Evolutionary conservation across 306 rosid genomes (phyloP), one percentile per base, ranked within the genome.

Genomic region (Fragaria nilgerrensis): DNA sequence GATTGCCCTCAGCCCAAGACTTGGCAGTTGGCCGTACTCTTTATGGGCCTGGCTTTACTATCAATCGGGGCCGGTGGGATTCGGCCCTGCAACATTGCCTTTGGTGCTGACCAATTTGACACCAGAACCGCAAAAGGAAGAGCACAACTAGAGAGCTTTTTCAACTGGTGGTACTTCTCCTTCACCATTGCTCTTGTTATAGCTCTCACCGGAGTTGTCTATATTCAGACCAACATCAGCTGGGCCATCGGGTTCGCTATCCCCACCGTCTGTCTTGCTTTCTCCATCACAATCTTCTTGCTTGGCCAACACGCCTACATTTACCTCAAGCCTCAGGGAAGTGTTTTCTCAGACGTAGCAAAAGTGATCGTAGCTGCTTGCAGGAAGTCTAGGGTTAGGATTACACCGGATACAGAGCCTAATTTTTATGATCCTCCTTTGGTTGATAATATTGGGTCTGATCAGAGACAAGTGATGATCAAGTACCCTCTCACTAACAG

Each of bases 161-260:
- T 88, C 85, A 90, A 91, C 48, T 90, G 96, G 96, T 91, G 98
- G 98, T 94, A 94, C 81, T 87, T 94, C 84, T 71, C 87, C 50
- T 90, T 94, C 75, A 90, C 92, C 45, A n/a, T 87, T 67, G 91
- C 97, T 32, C 88, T 92, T 5, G 58, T 90, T 50, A 27, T 92
- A 23, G 94, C 93, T 27, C 94, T 94, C 80, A 86, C 90, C 5
- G 85, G 25, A 15, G 93, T 92, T 45, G 90, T 94, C 79, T 94
- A 91, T 34, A 16, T 94, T 53, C 98, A 94, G 70, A 94, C 97
- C 0, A 88, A 86, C 63, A 36, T 93, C n/a, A 91, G 90, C 45
- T 93, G 98, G 98, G 50, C 86, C 12, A 17, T 86, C 1, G 97
- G 97, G 0, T 91, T 91, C 22, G 86, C 81, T 34, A 90, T 91